phyloP scores from a whole-genome alignment of 208 protist genomes.

The Crithidia acanthocephali region DNA sequence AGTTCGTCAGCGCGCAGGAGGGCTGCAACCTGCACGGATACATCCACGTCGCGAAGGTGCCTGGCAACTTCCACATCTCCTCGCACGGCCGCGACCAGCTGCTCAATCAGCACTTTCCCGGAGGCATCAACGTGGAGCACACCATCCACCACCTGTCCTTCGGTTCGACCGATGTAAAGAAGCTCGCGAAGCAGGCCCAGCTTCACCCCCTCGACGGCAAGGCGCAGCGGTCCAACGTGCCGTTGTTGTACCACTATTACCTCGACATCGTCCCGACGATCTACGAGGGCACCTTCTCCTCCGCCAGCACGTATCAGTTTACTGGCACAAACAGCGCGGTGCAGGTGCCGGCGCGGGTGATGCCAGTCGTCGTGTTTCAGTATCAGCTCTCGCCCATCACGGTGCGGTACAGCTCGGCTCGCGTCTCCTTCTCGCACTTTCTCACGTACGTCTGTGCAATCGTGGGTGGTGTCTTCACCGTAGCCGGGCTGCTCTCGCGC shows the following conservation, averaged over 20 bases:
- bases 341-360: constrained; percentile 2
- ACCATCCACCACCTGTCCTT: constrained; percentile 47
- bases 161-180: constrained; percentile 36
- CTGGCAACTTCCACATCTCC: constrained; percentile 64
- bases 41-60: constrained; percentile 54
- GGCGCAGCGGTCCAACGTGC: constrained; percentile 7
- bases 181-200: constrained; percentile 17
- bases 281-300: constrained; percentile 41
- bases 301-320: constrained; percentile 46
- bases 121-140: constrained; percentile 45
- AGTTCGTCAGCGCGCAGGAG: constrained; percentile 32
- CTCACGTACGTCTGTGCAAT: constrained; percentile 94
- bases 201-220: constrained; percentile 41
- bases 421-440: constrained; percentile 88
- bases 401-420: constrained; percentile 70
- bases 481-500: constrained; percentile 60
- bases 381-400: constrained; percentile 94
- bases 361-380: constrained; percentile 84
- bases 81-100: constrained; percentile 32
- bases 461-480: constrained; percentile 94
- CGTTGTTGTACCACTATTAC: constrained; percentile 45
- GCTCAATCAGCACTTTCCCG: constrained; percentile 18
- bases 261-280: constrained; percentile 57
- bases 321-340: constrained; percentile 30
- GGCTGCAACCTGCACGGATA: constrained; percentile 45